Percentiles rank a stretch among this genome's conserved stretches.
Conservation (phyloP, 2,329 filamentous ascomycete genomes). For the Cordyceps tenuipes region DNA sequence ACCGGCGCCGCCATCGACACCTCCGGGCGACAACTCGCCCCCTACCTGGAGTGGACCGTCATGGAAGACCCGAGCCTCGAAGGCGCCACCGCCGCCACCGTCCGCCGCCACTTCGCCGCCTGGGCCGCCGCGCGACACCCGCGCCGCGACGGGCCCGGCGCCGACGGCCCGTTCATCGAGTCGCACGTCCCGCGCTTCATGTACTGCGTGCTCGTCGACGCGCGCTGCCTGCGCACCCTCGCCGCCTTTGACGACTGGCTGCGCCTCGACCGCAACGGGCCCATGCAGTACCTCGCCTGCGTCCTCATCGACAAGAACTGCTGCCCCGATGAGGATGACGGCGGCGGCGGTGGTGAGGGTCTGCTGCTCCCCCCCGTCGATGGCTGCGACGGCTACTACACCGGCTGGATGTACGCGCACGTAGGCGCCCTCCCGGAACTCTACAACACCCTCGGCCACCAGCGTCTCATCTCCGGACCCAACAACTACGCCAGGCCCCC, state of each 20-base stretch:
- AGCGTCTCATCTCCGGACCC: slow-evolving; percentile 4
- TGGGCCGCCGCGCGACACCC: slow-evolving; percentile 1
- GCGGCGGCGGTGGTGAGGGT: too few relatives aligned
- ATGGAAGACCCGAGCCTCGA: slow-evolving; percentile 7
- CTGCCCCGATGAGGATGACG: too few relatives aligned
- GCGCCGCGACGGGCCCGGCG: slow-evolving; percentile 5
- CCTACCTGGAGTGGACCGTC: slow-evolving; percentile 8
- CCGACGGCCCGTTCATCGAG: slow-evolving; percentile 11
- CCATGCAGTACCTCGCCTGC: slow-evolving; percentile 12
- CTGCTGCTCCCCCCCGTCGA: background rate
- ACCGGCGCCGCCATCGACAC: background rate
- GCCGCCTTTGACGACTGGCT: slow-evolving; percentile 10
- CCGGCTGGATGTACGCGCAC: slow-evolving; percentile 12
- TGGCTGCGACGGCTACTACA: slow-evolving; percentile 10
- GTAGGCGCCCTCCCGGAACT: slow-evolving; percentile 10
- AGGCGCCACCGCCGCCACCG: background rate
- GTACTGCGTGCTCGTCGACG: slow-evolving; percentile 10
- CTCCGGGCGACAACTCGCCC: background rate
- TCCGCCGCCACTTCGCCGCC: slow-evolving; percentile 6
- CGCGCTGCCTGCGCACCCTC: slow-evolving; percentile 7
- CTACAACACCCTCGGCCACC: slow-evolving; percentile 10
- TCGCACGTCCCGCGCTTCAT: slow-evolving; percentile 10
- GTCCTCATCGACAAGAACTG: slow-evolving; percentile 8
- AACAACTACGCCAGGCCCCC: slow-evolving; percentile 9
- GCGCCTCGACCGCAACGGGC: slow-evolving; percentile 10